Percentiles rank a stretch among this genome's conserved stretches.
Conservation (phyloP, 805 yeast species). For the Lipomyces lipofer region DNA sequence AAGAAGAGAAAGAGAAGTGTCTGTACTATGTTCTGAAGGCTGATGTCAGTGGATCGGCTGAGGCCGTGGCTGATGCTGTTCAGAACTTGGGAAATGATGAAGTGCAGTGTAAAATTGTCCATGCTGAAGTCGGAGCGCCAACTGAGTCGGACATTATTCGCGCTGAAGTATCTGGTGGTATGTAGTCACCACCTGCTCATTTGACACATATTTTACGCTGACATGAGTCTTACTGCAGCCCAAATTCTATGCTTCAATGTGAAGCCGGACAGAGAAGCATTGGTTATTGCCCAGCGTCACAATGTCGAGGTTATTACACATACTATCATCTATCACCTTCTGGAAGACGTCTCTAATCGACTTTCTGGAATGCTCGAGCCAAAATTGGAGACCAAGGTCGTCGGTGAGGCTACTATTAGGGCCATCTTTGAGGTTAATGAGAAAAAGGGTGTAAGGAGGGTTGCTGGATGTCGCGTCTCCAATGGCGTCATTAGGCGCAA, state of each 20-base stretch:
- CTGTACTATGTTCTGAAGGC: constrained; percentile 76
- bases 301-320: constrained; percentile 62
- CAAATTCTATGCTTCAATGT: constrained; percentile 77
- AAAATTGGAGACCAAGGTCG: constrained; percentile 60
- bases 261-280: constrained; percentile 62
- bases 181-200: neutral
- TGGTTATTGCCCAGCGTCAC: constrained; percentile 55
- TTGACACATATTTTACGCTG: constrained; percentile 67
- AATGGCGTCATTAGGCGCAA: constrained; percentile 66
- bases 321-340: constrained; percentile 81
- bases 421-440: constrained; percentile 70
- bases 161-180: constrained; percentile 59
- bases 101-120: constrained; percentile 67
- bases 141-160: constrained; percentile 65
- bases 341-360: constrained; percentile 75
- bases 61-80: constrained; percentile 84
- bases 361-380: constrained; percentile 65
- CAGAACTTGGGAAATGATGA: constrained; percentile 83
- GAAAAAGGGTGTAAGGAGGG: constrained; percentile 51
- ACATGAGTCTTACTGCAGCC: constrained; percentile 44
- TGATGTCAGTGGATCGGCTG: constrained; percentile 93
- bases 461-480: constrained; percentile 86
- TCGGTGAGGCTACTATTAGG: constrained; percentile 67
- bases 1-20: constrained; percentile 37
- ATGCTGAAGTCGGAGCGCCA: constrained; percentile 76